phyloP scores from a whole-genome alignment of 768 basidiomycete genomes.

The Lyophyllum semitale region DNA sequence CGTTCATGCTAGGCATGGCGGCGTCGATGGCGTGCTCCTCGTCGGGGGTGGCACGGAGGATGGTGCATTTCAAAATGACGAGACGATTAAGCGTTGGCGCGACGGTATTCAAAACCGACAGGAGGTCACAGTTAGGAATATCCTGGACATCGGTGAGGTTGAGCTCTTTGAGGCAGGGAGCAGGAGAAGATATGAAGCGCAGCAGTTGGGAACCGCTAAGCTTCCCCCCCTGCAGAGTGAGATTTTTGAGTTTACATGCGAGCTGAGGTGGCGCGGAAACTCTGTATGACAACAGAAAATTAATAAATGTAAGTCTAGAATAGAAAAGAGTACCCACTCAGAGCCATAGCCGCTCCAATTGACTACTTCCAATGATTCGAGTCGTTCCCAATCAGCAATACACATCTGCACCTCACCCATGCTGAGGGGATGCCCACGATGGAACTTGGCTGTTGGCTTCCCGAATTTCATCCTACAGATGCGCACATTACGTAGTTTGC shows the following conservation, averaged over 20 bases:
- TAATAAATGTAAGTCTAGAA: not conserved
- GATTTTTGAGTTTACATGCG: not conserved
- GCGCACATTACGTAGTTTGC: not conserved
- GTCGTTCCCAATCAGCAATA: conserved; percentile 1
- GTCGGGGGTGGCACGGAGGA: not conserved
- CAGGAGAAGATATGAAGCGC: not conserved
- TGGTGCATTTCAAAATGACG: not conserved
- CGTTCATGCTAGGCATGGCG: not conserved
- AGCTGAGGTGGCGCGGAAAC: not conserved
- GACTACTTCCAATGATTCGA: not conserved
- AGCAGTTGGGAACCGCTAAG: conserved; percentile 3
- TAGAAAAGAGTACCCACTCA: not conserved
- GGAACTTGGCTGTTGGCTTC: not conserved
- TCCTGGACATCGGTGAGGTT: not conserved
- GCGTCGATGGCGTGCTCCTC: conserved; percentile 8
- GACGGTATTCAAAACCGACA: not conserved
- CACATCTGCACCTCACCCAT: conserved; percentile 1
- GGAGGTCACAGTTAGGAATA: not conserved
- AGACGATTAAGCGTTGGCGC: conserved; percentile 1
- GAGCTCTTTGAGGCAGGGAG: not conserved
- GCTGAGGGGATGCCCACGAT: not conserved
- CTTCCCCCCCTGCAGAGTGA: not conserved
- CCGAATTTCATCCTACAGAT: not conserved
- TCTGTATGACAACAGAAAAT: not conserved
- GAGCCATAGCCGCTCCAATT: not conserved